phyloP scores from a whole-genome alignment of 1,139 yeast genomes.

The Kurtzmaniella quercitrusa region DNA sequence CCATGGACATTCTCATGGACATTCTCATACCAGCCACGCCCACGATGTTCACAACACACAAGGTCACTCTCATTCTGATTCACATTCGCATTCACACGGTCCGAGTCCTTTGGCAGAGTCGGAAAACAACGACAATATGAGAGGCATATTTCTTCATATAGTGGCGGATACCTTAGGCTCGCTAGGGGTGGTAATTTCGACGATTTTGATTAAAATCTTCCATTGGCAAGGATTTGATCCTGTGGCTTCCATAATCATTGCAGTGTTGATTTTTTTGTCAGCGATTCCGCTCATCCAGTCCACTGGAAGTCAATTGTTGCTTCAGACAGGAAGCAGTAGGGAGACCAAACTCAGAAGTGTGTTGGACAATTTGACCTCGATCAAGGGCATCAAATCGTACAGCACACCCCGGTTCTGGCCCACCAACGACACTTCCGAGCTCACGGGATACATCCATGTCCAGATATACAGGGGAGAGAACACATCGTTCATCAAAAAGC shows the following conservation, averaged over 20 bases:
- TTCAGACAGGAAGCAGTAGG: conserved; percentile 49
- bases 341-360: conserved; percentile 62
- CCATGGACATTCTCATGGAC: conserved; percentile 26
- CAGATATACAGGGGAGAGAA: conserved; percentile 69
- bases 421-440: conserved; percentile 35
- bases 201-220: conserved; percentile 58
- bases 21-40: conserved; percentile 29
- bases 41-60: conserved; percentile 11
- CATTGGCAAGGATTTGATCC: conserved; percentile 79
- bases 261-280: conserved; percentile 70
- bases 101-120: conserved; percentile 14
- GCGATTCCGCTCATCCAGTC: conserved; percentile 82
- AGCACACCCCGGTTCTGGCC: conserved; percentile 94
- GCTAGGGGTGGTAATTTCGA: conserved; percentile 90
- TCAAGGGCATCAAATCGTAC: conserved; percentile 80
- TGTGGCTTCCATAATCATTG: conserved; percentile 83
- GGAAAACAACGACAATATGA: conserved; percentile 76
- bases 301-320: conserved; percentile 69
- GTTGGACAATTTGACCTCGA: conserved; percentile 59
- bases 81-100: conserved; percentile 7
- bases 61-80: conserved; percentile 17
- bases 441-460: conserved; percentile 63
- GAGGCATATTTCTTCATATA: conserved; percentile 88
- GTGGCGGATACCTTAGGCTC: conserved; percentile 96
- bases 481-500: conserved; percentile 53